Base-by-base conservation (phyloP, 2,329 filamentous ascomycete species). In the Xylaria sp. region DNA sequence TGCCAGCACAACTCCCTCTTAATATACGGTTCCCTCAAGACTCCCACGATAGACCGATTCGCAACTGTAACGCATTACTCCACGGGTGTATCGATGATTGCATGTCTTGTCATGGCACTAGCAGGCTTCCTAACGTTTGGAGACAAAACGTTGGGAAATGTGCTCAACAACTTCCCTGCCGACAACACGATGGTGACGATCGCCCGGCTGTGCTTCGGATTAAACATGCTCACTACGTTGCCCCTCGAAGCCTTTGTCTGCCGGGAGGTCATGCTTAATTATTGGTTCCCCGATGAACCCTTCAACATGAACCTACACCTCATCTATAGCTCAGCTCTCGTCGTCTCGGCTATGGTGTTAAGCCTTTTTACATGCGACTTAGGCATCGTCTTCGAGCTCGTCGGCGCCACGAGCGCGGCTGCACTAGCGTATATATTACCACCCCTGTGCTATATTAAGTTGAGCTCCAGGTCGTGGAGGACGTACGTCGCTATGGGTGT, bases 211-310 rank as follows among this genome's bases (percentile, higher is more conserved):
- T 97, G 93, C 81, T 98, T 99, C 77, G 96, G 96, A 1, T 87
- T 99, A 72, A 99, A 99, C 84, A 99, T 99, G 96, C 89, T 99
- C 74, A 97, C 96, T 15, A 98, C 96, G 1, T 84, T 99, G 39
- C 96, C 96, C 0, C 90, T 99, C 67, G 96, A 99, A 83, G 94
- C 94, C 17, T 99, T 99, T 79, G 96, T 99, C 61, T 99, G 96
- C 80, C 89, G 96, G 75, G 96, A 97, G 80, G 94, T 97, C 70
- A 97, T 97, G 92, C 87, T 93, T 72, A 94, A 93, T 70, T 97
- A 97, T 80, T 90, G 85, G 77, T 89, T 85, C 74, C 87, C 86
- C 0, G 84, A 83, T 67, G 93, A 83, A 72, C 91, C 92, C 0
- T 97, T 94, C 82, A 90, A 94, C 77, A 88, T 93, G 73, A 90